Evolutionary conservation across 1,284 basidiomycete species (phyloP).

Genomic region (Takashimella tepidaria): DNA sequence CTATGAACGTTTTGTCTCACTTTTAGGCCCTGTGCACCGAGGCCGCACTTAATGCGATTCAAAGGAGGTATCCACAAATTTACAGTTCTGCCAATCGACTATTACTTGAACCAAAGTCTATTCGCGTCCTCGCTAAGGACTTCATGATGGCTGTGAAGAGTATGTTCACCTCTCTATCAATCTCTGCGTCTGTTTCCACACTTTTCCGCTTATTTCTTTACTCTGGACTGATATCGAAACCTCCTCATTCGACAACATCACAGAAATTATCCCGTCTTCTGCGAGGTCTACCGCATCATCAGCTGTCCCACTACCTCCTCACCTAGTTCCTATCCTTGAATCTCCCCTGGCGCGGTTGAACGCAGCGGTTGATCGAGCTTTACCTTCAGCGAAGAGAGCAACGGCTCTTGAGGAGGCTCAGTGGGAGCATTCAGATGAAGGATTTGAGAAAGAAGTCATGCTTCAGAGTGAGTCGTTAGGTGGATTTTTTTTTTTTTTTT

Average conservation of each 20-base stretch:
- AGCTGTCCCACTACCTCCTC: conserved; percentile 76
- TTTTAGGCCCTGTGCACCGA: conserved; percentile 86
- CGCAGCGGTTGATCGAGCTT: conserved; percentile 59
- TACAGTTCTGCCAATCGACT: conserved; percentile 88
- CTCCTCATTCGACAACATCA: too few relatives aligned
- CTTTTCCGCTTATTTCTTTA: neutral
- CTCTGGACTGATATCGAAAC: too few relatives aligned
- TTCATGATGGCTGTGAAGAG: conserved; percentile 98
- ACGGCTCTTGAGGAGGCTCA: conserved; percentile 90
- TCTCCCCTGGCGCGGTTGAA: conserved; percentile 67
- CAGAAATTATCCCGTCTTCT: conserved; percentile 89
- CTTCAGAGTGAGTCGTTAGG: conserved; percentile 78
- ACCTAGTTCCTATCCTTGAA: conserved; percentile 75
- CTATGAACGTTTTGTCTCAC: neutral
- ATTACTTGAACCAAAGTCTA: conserved; percentile 77
- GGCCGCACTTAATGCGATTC: conserved; percentile 93
- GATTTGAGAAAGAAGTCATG: conserved; percentile 74
- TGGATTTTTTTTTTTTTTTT: too few relatives aligned
- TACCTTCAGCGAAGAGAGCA: conserved; percentile 69
- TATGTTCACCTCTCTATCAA: conserved; percentile 49
- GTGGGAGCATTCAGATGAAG: conserved; percentile 69
- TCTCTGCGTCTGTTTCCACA: conserved; percentile 3
- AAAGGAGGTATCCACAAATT: conserved; percentile 93
- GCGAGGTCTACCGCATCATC: conserved; percentile 82
- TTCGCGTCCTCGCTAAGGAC: conserved; percentile 80